A percentile compares a stretch with the other conserved stretches of the same genome.
Conservation (phyloP, 83 land plant species). For the Thuja plicata region DNA sequence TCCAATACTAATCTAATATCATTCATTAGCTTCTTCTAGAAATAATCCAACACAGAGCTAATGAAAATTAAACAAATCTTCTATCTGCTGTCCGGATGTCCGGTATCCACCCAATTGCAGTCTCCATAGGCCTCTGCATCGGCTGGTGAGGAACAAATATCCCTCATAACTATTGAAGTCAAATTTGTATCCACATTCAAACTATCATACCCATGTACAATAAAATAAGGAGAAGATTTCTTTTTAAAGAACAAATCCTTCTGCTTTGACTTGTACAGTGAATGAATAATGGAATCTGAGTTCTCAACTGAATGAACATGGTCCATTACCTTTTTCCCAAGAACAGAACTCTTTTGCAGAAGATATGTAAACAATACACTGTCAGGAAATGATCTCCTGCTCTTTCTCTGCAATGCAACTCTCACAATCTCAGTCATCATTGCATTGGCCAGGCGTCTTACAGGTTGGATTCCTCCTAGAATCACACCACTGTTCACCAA, state of each 20-base stretch:
- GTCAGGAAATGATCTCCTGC: conserved; percentile 39
- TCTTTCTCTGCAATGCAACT: conserved; percentile 50
- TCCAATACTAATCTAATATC: neutral
- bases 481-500: conserved; percentile 41
- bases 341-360: conserved; percentile 25
- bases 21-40: neutral
- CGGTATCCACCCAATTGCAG: conserved; percentile 7
- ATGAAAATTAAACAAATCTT: neutral
- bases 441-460: conserved; percentile 47
- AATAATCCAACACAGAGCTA: neutral
- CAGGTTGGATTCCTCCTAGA: conserved; percentile 34
- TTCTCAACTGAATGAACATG: conserved; percentile 21
- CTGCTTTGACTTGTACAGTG: conserved; percentile 27
- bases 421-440: conserved; percentile 62
- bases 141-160: conserved; percentile 32
- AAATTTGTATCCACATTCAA: conserved; percentile 9
- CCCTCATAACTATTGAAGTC: conserved; percentile 12
- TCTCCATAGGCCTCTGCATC: conserved; percentile 36
- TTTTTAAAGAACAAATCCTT: conserved; percentile 17
- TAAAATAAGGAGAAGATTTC: conserved; percentile 11
- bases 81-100: neutral
- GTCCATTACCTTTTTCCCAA: conserved; percentile 38
- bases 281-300: conserved; percentile 33
- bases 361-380: conserved; percentile 36
- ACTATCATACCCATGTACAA: conserved; percentile 22